A percentile compares a stretch with the other conserved stretches of the same genome.
Evolutionary conservation across 768 basidiomycete species (phyloP).

Genomic region (Agaricus blazei): DNA sequence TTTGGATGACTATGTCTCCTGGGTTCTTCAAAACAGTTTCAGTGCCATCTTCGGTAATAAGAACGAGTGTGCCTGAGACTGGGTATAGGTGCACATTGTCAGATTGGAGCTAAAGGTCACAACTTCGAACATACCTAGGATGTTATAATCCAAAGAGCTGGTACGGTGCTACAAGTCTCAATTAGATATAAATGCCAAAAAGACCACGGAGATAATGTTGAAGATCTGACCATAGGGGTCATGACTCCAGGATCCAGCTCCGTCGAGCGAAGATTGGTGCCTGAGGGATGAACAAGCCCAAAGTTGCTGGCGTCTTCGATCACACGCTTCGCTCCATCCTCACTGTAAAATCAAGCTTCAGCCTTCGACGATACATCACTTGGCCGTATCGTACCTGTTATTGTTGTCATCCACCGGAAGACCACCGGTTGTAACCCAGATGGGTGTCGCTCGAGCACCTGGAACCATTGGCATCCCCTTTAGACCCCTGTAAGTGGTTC

Average conservation of each 20-base stretch:
- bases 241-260: constrained; percentile 49
- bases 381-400: constrained; percentile 22
- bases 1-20: constrained; percentile 53
- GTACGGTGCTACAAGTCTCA: constrained; percentile 36
- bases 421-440: constrained; percentile 47
- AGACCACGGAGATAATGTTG: neutral
- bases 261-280: constrained; percentile 46
- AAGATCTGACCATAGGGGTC: constrained; percentile 40
- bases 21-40: constrained; percentile 49
- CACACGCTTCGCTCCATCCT: constrained; percentile 43
- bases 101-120: neutral
- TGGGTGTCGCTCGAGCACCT: constrained; percentile 29
- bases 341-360: constrained; percentile 23
- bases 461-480: constrained; percentile 30
- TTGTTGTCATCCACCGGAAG: constrained; percentile 55
- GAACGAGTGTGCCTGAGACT: constrained; percentile 52
- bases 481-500: neutral
- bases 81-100: constrained; percentile 5
- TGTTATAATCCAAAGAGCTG: constrained; percentile 57
- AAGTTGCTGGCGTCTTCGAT: constrained; percentile 34
- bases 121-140: constrained; percentile 36
- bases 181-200: neutral
- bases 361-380: neutral
- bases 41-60: constrained; percentile 52
- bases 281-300: constrained; percentile 37